These are phyloP conservation scores for Linanthus parryae DNA, from an alignment of 148 eudicot species.

Conservation along the genomic window DNA sequence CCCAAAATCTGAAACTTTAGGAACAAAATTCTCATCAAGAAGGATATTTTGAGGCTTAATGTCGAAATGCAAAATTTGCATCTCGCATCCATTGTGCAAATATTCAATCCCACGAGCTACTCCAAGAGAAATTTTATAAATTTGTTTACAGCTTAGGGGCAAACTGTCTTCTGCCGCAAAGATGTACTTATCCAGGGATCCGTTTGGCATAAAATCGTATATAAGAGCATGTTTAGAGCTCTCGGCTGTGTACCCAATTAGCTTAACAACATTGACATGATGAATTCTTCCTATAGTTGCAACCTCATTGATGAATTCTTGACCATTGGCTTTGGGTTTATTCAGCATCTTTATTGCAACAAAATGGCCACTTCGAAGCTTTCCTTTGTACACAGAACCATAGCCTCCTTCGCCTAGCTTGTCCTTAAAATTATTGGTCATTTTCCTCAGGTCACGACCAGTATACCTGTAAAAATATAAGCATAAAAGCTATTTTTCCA, in stretches of 20 bases:
- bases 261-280: slow-evolving; percentile 4
- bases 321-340: slow-evolving; percentile 3
- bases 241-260: background rate
- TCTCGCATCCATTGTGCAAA: slow-evolving; percentile 3
- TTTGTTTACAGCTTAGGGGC: background rate
- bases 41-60: slow-evolving; percentile 11
- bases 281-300: slow-evolving; percentile 6
- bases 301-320: slow-evolving; percentile 8
- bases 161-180: background rate
- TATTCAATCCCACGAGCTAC: slow-evolving; percentile 3
- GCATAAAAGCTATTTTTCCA: no score
- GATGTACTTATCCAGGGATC: background rate
- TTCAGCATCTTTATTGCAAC: background rate
- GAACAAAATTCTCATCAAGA: background rate
- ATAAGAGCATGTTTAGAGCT: slow-evolving; percentile 2
- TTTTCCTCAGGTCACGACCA: background rate
- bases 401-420: slow-evolving; percentile 4
- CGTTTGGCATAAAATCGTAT: no score
- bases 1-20: slow-evolving; percentile 10
- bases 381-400: slow-evolving; percentile 6
- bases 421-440: slow-evolving; percentile 1
- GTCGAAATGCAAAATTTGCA: slow-evolving; percentile 8
- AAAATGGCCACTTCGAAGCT: slow-evolving; percentile 4
- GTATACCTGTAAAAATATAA: no score
- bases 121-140: background rate